Percentiles rank a stretch among this genome's conserved stretches.
Conservation (phyloP, 2,329 filamentous ascomycete species). For the Neofusicoccum sp. region DNA sequence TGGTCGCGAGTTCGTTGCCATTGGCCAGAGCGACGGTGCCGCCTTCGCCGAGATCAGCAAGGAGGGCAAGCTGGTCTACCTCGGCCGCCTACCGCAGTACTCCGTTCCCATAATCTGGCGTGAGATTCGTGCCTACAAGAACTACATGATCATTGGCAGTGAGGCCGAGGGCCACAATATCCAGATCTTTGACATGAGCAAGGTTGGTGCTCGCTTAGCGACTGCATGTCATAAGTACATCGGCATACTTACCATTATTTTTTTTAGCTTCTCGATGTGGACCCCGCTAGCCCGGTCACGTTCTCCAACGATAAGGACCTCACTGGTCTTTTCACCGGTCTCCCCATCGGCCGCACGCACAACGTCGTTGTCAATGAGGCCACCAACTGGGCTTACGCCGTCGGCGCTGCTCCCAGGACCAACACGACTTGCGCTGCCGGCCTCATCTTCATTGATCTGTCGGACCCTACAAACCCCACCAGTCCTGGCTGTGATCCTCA, state of each 20-base stretch:
- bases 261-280: slow-evolving; percentile 28
- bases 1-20: slow-evolving; percentile 55
- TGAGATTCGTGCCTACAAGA: slow-evolving; percentile 49
- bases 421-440: slow-evolving; percentile 48
- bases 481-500: slow-evolving; percentile 54
- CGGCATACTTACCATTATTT: not conserved
- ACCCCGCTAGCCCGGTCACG: slow-evolving; percentile 34
- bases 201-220: slow-evolving; percentile 21
- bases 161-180: slow-evolving; percentile 51
- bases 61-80: slow-evolving; percentile 52
- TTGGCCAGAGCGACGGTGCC: slow-evolving; percentile 55
- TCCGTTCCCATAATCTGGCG: slow-evolving; percentile 51
- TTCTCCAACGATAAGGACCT: slow-evolving; percentile 36
- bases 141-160: slow-evolving; percentile 44
- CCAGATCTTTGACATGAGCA: slow-evolving; percentile 63
- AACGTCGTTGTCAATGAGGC: slow-evolving; percentile 40
- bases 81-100: slow-evolving; percentile 53
- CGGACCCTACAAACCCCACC: slow-evolving; percentile 52
- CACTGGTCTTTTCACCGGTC: slow-evolving; percentile 32
- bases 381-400: slow-evolving; percentile 39
- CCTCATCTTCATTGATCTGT: slow-evolving; percentile 59
- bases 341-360: slow-evolving; percentile 37
- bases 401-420: slow-evolving; percentile 34
- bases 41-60: slow-evolving; percentile 54
- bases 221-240: slow-evolving; percentile 12